Evolutionary conservation across 371 early-diverging fungal species (phyloP), one percentile per base, ranked within the genome.

Genomic region (Ordospora pajunii): DNA sequence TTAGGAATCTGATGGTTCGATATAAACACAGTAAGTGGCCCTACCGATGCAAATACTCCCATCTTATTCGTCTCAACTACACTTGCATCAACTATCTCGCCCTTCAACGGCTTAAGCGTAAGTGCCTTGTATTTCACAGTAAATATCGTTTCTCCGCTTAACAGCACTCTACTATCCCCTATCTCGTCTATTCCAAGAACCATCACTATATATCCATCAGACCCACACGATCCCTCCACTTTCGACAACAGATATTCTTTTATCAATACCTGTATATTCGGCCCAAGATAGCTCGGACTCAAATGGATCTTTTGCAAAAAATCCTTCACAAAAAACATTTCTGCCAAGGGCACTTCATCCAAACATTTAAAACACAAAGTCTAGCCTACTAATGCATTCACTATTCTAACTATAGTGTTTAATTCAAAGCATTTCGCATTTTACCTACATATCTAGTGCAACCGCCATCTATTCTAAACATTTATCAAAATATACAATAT

Each of bases 41-140:
- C 98, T 17, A 92, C 91, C 71, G 92, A 92, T 10, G 91, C 93
- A 85, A 94, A 94, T 80, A 96, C 91, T 5, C 98, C 98, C 88
- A 94, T 90, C 89, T 91, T 92, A 80, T 92, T 95, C 11, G 95
- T 94, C 37, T 90, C 90, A 0, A 90, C 90, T 2, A 96, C 94
- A 11, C 91, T 88, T 0, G 91, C 97, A 83, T 98, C 96, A 2
- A 96, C 86, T 0, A 96, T 95, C 85, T 97, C 93, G 53, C 91
- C 91, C 77, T 92, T 94, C 85, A 91, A 93, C 19, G 96, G 96
- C 80, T 92, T 94, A 78, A 95, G 92, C 4, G 95, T 91, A 75
- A 98, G 89, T 6, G 97, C 99, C 75, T 90, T 90, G 85, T 98
- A 98, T 42, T 88, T 86, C 12, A 96, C 90, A 42, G 87, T 87